These are phyloP conservation scores for Boletus huronensis DNA, from an alignment of 768 basidiomycete species.

Conservation along the genomic window DNA sequence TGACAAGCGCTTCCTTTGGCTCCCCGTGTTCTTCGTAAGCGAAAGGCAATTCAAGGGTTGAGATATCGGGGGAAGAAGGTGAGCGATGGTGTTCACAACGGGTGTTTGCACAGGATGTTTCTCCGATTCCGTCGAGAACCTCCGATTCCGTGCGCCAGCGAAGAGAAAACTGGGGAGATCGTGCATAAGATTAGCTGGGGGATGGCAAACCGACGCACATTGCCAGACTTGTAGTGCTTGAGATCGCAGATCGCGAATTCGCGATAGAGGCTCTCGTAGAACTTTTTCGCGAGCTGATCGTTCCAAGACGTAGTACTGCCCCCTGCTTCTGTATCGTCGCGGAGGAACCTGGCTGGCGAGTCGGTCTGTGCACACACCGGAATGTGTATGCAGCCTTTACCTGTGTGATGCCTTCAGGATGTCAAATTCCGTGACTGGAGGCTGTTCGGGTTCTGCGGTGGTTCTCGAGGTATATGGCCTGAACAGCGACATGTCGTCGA, in stretches of 20 bases:
- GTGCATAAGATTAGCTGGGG: neutral
- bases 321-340: conserved; percentile 42
- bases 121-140: conserved; percentile 81
- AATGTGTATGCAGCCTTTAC: conserved; percentile 30
- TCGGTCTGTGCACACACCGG: neutral
- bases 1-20: conserved; percentile 79
- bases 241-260: conserved; percentile 92
- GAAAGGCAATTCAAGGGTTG: conserved; percentile 88
- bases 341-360: conserved; percentile 58
- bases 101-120: conserved; percentile 85
- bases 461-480: conserved; percentile 16
- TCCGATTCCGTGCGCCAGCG: conserved; percentile 94
- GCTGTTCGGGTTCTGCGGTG: neutral
- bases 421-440: conserved; percentile 57
- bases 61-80: conserved; percentile 37
- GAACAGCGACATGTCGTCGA: conserved; percentile 7
- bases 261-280: conserved; percentile 83
- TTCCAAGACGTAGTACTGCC: conserved; percentile 52
- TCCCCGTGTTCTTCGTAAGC: conserved; percentile 78
- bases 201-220: conserved; percentile 45
- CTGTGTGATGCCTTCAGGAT: conserved; percentile 72
- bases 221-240: conserved; percentile 93
- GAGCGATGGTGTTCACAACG: conserved; percentile 69
- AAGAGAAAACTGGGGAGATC: conserved; percentile 63
- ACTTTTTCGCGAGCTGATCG: conserved; percentile 82